Evolutionary conservation across 2,329 filamentous ascomycete genomes (phyloP).

Genomic region (Colletotrichum lindemuthianum): DNA sequence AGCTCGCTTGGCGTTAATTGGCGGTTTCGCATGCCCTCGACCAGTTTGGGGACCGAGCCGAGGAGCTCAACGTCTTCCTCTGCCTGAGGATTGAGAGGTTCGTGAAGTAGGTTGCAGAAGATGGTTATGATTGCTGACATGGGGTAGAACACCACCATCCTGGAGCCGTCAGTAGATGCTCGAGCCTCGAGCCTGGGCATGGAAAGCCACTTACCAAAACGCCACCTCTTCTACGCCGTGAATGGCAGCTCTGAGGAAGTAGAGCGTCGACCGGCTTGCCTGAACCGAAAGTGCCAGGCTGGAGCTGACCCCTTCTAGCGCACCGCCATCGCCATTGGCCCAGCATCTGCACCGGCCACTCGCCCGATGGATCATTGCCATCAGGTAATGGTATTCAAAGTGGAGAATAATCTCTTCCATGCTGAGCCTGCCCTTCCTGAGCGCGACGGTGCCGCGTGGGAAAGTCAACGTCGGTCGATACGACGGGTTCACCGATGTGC

Average conservation of each 20-base stretch:
- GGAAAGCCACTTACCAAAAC: constrained; percentile 55
- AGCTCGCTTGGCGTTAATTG: constrained; percentile 47
- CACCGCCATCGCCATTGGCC: constrained; percentile 40
- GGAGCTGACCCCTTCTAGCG: constrained; percentile 55
- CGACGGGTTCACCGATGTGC: constrained; percentile 55
- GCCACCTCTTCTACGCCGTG: constrained; percentile 55
- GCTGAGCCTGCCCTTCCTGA: constrained; percentile 44
- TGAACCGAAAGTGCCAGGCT: constrained; percentile 64
- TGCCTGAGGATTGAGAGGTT: constrained; percentile 56
- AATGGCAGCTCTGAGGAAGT: constrained; percentile 56
- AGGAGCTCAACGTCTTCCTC: constrained; percentile 58
- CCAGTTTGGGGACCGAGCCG: constrained; percentile 51
- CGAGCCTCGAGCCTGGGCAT: neutral
- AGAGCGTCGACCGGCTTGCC: constrained; percentile 64
- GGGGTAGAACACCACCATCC: constrained; percentile 67
- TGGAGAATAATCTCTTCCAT: constrained; percentile 60
- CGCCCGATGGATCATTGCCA: constrained; percentile 65
- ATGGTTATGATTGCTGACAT: constrained; percentile 63
- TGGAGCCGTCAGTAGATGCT: constrained; percentile 38
- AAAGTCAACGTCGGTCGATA: constrained; percentile 60
- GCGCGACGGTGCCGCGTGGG: constrained; percentile 41
- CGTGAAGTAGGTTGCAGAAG: constrained; percentile 63
- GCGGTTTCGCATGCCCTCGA: constrained; percentile 50
- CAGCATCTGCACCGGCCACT: constrained; percentile 61
- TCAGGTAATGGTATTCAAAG: constrained; percentile 65